Conservation (phyloP, 306 rosid genomes). For the Vachellia pachyceras region DNA sequence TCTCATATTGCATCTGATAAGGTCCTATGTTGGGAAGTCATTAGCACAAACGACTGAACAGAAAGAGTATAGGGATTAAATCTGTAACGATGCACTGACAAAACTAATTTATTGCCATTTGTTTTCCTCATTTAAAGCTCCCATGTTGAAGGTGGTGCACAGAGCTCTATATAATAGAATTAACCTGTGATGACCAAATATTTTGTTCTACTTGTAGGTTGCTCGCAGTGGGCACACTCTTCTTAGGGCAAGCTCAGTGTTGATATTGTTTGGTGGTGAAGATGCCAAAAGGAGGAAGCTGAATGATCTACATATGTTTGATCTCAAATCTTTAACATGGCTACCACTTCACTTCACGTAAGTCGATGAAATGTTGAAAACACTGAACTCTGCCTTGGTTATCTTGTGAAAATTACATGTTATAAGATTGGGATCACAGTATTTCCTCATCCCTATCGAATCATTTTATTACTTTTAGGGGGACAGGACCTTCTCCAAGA, state of each 20-base stretch:
- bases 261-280: conserved; percentile 94
- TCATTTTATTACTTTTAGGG: conserved; percentile 55
- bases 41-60: background rate
- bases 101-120: background rate
- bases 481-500: conserved; percentile 90
- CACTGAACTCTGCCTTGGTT: conserved; percentile 2
- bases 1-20: background rate
- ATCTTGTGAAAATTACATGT: conserved; percentile 15
- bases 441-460: conserved; percentile 9
- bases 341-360: conserved; percentile 93
- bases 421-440: conserved; percentile 10
- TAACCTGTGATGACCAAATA: conserved; percentile 31
- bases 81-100: background rate
- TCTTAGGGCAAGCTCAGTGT: conserved; percentile 74
- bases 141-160: background rate
- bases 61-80: background rate
- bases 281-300: conserved; percentile 83
- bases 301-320: conserved; percentile 97
- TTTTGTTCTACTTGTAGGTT: conserved; percentile 58
- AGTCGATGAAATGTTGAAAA: conserved; percentile 36
- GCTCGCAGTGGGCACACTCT: conserved; percentile 94
- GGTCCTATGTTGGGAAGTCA: conserved; percentile 6
- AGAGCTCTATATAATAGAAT: background rate
- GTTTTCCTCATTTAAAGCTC: conserved; percentile 18
- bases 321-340: conserved; percentile 94